phyloP scores from a whole-genome alignment of 441 rosid species.

The Populus trichocarpa region DNA sequence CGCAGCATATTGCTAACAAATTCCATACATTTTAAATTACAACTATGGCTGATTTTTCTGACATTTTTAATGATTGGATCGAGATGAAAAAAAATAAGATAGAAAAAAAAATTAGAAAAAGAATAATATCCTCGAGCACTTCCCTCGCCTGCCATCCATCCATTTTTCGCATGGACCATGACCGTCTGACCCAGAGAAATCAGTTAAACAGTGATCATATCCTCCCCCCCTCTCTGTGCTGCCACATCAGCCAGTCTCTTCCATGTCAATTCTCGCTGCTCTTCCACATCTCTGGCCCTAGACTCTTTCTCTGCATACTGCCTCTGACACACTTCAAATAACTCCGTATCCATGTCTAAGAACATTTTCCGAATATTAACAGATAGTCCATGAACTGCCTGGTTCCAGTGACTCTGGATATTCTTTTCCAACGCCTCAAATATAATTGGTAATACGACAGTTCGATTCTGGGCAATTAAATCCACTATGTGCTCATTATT shows the following conservation, averaged over 20 bases:
- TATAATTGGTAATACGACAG: conserved; percentile 63
- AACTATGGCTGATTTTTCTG: conserved; percentile 24
- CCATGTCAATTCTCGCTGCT: conserved; percentile 74
- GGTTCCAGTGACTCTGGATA: conserved; percentile 78
- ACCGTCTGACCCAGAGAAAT: conserved; percentile 14
- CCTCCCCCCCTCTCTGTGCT: conserved; percentile 49
- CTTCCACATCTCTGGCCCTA: conserved; percentile 61
- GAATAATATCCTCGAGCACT: conserved; percentile 22
- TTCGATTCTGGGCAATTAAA: conserved; percentile 72
- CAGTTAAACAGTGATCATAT: conserved; percentile 53
- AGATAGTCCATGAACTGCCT: conserved; percentile 83
- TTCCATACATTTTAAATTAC: conserved; percentile 38
- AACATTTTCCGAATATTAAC: conserved; percentile 78
- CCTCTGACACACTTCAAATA: conserved; percentile 72
- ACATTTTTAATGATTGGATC: conserved; percentile 26
- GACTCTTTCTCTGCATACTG: conserved; percentile 60
- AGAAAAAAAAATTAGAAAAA: conserved; percentile 19
- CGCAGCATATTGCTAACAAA: conserved; percentile 35
- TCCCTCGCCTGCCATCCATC: conserved; percentile 12
- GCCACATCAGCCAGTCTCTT: conserved; percentile 76
- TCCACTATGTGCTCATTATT: conserved; percentile 83
- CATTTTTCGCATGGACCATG: conserved; percentile 5
- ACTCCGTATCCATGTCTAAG: conserved; percentile 77
- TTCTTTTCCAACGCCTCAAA: conserved; percentile 82
- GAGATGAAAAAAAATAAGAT: conserved; percentile 17